A percentile compares a stretch with the other conserved stretches of the same genome.
These are phyloP conservation scores for Paxillus ammoniavirescens DNA, from an alignment of 768 basidiomycete genomes.

Conservation along the genomic window DNA sequence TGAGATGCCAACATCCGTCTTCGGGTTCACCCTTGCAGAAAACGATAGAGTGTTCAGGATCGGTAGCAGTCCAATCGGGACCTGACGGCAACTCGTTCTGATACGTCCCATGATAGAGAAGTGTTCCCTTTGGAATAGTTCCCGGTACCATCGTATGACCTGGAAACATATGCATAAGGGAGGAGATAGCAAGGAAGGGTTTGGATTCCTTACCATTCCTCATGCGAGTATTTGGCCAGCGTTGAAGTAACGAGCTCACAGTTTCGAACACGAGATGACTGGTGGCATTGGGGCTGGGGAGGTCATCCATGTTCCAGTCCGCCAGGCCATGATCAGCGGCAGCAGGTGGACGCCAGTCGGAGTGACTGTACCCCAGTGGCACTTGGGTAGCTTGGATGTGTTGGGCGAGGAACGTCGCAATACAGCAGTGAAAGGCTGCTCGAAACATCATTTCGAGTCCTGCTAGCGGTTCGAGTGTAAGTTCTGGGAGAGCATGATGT, in stretches of 20 bases:
- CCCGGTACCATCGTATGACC: conserved; percentile 27
- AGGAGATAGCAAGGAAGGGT: neutral
- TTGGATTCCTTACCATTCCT: conserved; percentile 33
- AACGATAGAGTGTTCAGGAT: conserved; percentile 35
- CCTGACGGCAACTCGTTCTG: conserved; percentile 16
- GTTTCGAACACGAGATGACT: conserved; percentile 25
- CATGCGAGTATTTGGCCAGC: conserved; percentile 43
- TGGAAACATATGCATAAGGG: neutral
- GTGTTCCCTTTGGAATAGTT: conserved; percentile 30
- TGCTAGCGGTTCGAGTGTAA: too few species aligned
- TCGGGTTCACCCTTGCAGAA: conserved; percentile 29
- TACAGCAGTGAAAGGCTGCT: too few species aligned
- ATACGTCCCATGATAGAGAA: conserved; percentile 31
- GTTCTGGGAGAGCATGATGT: too few species aligned
- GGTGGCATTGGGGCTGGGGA: conserved; percentile 18
- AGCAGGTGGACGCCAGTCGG: too few species aligned
- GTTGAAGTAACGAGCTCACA: conserved; percentile 31
- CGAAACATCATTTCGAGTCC: too few species aligned
- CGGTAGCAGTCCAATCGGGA: conserved; percentile 32
- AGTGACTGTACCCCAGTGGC: too few species aligned
- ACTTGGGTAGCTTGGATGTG: too few species aligned
- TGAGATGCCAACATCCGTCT: conserved; percentile 30
- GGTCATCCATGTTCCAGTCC: neutral
- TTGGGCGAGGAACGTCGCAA: too few species aligned
- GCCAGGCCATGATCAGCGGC: too few species aligned